Evolutionary conservation across 2,329 filamentous ascomycete species (phyloP).

Genomic region (Xylariomycetidae sp.): DNA sequence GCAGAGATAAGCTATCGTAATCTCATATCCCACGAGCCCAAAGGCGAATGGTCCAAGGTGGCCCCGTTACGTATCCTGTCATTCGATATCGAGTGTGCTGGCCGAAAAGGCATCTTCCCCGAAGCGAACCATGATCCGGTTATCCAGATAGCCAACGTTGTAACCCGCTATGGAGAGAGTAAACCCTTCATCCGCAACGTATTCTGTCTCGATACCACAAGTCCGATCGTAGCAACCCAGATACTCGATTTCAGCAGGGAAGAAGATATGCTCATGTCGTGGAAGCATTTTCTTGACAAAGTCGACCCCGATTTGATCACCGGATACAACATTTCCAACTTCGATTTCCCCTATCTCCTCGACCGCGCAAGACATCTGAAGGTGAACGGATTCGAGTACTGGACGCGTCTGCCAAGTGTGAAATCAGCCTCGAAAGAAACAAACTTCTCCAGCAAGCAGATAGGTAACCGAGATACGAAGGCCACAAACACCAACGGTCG

Average conservation of each 20-base stretch:
- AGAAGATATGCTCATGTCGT: conserved; percentile 84
- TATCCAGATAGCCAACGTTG: conserved; percentile 96
- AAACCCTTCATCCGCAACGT: conserved; percentile 97
- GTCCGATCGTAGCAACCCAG: conserved; percentile 90
- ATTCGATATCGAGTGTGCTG: conserved; percentile 98
- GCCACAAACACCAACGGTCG: conserved; percentile 91
- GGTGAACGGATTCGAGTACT: conserved; percentile 74
- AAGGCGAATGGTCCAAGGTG: conserved; percentile 98
- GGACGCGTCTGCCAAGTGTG: conserved; percentile 71
- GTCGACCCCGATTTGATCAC: conserved; percentile 97
- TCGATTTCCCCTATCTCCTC: conserved; percentile 94
- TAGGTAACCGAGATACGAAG: conserved; percentile 94
- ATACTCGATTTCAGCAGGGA: conserved; percentile 80
- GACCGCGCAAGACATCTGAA: conserved; percentile 85
- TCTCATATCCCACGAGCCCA: conserved; percentile 79
- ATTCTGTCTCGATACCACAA: conserved; percentile 90
- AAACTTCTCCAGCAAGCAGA: conserved; percentile 96
- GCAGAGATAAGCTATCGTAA: conserved; percentile 78
- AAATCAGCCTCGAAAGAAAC: conserved; percentile 70
- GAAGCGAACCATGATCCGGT: conserved; percentile 89
- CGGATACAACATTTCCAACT: conserved; percentile 98
- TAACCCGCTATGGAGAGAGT: conserved; percentile 89
- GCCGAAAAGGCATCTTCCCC: conserved; percentile 94
- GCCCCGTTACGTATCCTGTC: conserved; percentile 88
- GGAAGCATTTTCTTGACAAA: conserved; percentile 84